Base-by-base conservation (phyloP, 2,329 filamentous ascomycete species). In the Exserohilum rostratum region DNA sequence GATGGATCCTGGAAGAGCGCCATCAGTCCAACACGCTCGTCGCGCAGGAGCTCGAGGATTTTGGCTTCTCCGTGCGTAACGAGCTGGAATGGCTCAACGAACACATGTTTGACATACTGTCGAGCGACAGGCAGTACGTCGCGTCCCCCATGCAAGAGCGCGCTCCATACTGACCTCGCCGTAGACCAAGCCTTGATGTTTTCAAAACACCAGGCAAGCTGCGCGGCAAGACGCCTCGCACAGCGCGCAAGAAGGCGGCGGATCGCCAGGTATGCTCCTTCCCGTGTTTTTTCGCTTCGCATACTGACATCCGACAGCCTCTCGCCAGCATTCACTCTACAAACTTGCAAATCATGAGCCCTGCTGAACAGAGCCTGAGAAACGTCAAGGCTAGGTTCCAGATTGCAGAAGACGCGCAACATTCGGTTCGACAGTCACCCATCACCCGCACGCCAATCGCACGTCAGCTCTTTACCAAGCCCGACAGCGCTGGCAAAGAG, bases 71-170 rank as follows among this genome's bases (percentile, higher is more conserved):
- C 27, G 93, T 91, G 58, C 87, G 90, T 54, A 96, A 98, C 77
- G 95, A 99, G 75, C 81, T 98, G 70, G 93, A 98, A 73, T 99
- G 95, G 95, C 82, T 99, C 67, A 98, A 99, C 71, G 95, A 98
- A 78, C 95, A 99, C 76, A 97, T 99, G 93, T 86, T 87, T 45
- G 91, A 96, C 60, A 91, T 99, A 69, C 96, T 98, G 74, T 89
- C 87, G 68, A 87, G 89, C 66, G 90, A 92, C 70, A 87, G 93
- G 77, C 85, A 92, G 95, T 97, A 85, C 69, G 89, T 83, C 51
- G 58, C 53, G 57, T 48, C 50, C 31, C 31, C 46, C 40, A 17
- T 45, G 33, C 30, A 25, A 7, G n/a, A 25, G 46, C 52, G 47
- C 60, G 49, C 40, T 22, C 9, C 18, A 29, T 44, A 50, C 71